phyloP scores from a whole-genome alignment of 2,329 filamentous ascomycete species.

The Didymella keratinophila region DNA sequence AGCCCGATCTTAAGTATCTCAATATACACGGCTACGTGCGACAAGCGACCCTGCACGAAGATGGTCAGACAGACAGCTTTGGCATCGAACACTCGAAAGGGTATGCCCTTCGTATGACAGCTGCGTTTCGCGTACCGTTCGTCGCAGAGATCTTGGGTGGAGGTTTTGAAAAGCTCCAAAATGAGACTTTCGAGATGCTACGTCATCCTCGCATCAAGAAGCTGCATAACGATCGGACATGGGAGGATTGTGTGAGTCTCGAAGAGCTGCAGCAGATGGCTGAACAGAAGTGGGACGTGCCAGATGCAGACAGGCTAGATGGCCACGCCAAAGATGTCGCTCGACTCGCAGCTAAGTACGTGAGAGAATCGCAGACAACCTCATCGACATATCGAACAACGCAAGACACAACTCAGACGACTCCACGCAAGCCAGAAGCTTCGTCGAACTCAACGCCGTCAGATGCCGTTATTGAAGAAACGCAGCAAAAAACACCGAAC shows the following conservation, averaged over 20 bases:
- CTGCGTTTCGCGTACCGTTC: constrained; percentile 72
- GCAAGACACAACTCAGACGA: constrained; percentile 33
- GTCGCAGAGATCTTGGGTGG: constrained; percentile 84
- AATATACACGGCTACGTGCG: constrained; percentile 53
- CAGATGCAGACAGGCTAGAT: constrained; percentile 35
- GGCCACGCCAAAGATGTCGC: constrained; percentile 45
- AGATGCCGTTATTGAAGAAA: constrained; percentile 30
- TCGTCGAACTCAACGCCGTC: constrained; percentile 7
- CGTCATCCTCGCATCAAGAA: constrained; percentile 80
- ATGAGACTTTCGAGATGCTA: constrained; percentile 74
- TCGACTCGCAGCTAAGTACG: constrained; percentile 34
- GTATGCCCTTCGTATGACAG: constrained; percentile 47
- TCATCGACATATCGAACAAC: constrained; percentile 33
- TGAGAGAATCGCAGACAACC: constrained; percentile 29
- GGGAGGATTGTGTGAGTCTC: constrained; percentile 73
- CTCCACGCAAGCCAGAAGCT: constrained; percentile 22
- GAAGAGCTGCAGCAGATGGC: constrained; percentile 74
- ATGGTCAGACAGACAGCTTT: constrained; percentile 33
- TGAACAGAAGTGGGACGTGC: constrained; percentile 56
- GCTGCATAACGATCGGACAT: constrained; percentile 77
- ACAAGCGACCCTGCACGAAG: constrained; percentile 36
- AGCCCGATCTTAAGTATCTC: constrained; percentile 53
- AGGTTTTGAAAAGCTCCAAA: constrained; percentile 76
- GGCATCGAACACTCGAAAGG: constrained; percentile 31
- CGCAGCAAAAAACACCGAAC: constrained; percentile 20